phyloP scores from a whole-genome alignment of 257 asterid genomes.

The Craterostigma plantagineum region DNA sequence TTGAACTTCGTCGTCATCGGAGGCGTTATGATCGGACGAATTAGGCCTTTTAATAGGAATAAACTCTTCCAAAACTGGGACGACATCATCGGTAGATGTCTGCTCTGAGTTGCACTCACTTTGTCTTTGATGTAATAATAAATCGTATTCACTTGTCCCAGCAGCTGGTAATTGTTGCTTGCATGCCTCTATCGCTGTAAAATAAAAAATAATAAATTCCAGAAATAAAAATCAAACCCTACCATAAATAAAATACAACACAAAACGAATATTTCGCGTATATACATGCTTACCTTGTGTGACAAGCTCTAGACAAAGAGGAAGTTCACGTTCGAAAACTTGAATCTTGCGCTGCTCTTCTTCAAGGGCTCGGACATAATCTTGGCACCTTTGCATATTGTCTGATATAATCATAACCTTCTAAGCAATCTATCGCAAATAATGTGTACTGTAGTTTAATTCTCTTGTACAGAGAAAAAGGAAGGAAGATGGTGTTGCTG shows the following conservation, averaged over 20 bases:
- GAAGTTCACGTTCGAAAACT: conserved; percentile 88
- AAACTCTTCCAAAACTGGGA: conserved; percentile 50
- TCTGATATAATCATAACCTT: conserved; percentile 18
- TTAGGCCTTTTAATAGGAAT: conserved; percentile 32
- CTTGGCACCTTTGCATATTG: conserved; percentile 42
- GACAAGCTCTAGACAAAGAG: conserved; percentile 80
- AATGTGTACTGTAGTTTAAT: not conserved
- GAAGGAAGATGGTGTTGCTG: no score
- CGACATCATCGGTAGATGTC: conserved; percentile 35
- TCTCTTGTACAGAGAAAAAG: not conserved
- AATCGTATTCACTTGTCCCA: conserved; percentile 22
- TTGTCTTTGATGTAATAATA: conserved; percentile 25
- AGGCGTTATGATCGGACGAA: conserved; percentile 5
- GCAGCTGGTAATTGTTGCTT: conserved; percentile 37
- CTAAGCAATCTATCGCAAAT: conserved; percentile 11
- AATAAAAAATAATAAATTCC: not conserved
- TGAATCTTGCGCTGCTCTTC: conserved; percentile 72
- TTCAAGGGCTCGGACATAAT: conserved; percentile 44
- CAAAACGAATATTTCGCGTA: no score
- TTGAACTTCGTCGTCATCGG: conserved; percentile 10
- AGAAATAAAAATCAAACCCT: not conserved
- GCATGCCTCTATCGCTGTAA: conserved; percentile 72
- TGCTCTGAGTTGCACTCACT: conserved; percentile 55
- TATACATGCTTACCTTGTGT: conserved; percentile 39
- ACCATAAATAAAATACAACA: no score